Percentiles rank a stretch among this genome's conserved stretches.
Conservation (phyloP, 1,284 basidiomycete species). For the Pseudozyma pruni region DNA sequence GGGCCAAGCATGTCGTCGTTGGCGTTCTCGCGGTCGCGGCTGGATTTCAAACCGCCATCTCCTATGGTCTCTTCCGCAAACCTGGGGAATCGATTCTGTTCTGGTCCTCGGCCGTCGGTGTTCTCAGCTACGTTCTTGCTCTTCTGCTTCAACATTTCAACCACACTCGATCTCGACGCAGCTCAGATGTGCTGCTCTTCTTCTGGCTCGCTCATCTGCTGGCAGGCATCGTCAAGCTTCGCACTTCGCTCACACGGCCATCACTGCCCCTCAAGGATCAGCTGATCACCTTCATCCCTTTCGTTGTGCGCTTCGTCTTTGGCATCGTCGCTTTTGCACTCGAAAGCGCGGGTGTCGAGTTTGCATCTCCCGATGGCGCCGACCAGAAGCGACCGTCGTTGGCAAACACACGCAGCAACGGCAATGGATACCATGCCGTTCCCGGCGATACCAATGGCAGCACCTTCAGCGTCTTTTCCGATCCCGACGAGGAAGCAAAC, state of each 20-base stretch:
- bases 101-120: slow-evolving; percentile 32
- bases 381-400: slow-evolving; percentile 5
- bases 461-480: slow-evolving; percentile 44
- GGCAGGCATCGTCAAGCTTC: slow-evolving; percentile 73
- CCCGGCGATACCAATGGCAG: slow-evolving; percentile 33
- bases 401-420: slow-evolving; percentile 2
- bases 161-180: slow-evolving; percentile 80
- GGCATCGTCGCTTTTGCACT: slow-evolving; percentile 53
- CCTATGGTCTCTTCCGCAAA: slow-evolving; percentile 34
- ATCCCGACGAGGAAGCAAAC: slow-evolving; percentile 62
- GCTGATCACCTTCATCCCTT: slow-evolving; percentile 49
- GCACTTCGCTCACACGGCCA: slow-evolving; percentile 49
- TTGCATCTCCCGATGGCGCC: slow-evolving; percentile 29
- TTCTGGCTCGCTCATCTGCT: slow-evolving; percentile 82
- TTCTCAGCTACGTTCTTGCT: slow-evolving; percentile 58
- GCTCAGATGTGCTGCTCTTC: slow-evolving; percentile 80
- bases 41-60: slow-evolving; percentile 69
- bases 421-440: slow-evolving; percentile 31
- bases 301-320: slow-evolving; percentile 49
- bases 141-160: slow-evolving; percentile 71
- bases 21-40: slow-evolving; percentile 75
- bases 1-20: slow-evolving; percentile 69
- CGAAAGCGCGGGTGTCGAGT: slow-evolving; percentile 58
- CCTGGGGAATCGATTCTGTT: slow-evolving; percentile 43
- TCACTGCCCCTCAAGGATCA: slow-evolving; percentile 43